A percentile compares a stretch with the other conserved stretches of the same genome.
Conservation (phyloP, 257 asterid genomes). For the Solanum corneliomulleri region DNA sequence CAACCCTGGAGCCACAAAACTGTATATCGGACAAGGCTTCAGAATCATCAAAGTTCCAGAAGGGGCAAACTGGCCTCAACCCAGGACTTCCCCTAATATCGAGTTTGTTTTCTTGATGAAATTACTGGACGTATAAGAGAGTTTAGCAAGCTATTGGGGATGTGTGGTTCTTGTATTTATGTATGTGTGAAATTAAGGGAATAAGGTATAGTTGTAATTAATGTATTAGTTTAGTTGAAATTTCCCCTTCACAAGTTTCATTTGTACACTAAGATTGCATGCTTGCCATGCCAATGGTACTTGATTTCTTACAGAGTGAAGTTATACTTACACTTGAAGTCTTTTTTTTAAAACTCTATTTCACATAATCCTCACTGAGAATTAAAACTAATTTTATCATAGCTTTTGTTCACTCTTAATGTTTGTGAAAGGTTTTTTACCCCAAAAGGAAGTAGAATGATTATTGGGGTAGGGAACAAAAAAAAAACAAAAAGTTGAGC, state of each 20-base stretch:
- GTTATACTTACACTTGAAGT: too few species aligned
- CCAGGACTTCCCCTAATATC: conserved; percentile 48
- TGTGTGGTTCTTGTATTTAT: not conserved
- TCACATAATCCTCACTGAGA: too few species aligned
- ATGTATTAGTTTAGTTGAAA: not conserved
- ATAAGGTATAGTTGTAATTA: not conserved
- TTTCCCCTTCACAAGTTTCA: not conserved
- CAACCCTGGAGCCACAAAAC: conserved; percentile 57
- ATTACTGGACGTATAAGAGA: conserved; percentile 27
- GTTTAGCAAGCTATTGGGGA: not conserved
- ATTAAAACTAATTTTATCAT: too few species aligned
- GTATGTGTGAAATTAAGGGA: not conserved
- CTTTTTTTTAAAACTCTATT: too few species aligned
- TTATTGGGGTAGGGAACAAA: too few species aligned
- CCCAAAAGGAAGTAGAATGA: too few species aligned
- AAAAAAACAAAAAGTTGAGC: too few species aligned
- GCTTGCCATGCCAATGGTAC: not conserved
- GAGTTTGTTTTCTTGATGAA: conserved; percentile 83
- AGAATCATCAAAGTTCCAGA: conserved; percentile 48
- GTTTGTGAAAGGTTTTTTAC: too few species aligned
- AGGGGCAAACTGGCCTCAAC: conserved; percentile 89
- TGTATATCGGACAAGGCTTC: conserved; percentile 59
- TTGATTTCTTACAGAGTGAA: not conserved
- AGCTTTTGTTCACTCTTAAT: too few species aligned
- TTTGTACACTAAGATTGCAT: not conserved